Evolutionary conservation across 2,329 filamentous ascomycete species (phyloP), one percentile per base, ranked within the genome.

Genomic region (Curvularia sp.): DNA sequence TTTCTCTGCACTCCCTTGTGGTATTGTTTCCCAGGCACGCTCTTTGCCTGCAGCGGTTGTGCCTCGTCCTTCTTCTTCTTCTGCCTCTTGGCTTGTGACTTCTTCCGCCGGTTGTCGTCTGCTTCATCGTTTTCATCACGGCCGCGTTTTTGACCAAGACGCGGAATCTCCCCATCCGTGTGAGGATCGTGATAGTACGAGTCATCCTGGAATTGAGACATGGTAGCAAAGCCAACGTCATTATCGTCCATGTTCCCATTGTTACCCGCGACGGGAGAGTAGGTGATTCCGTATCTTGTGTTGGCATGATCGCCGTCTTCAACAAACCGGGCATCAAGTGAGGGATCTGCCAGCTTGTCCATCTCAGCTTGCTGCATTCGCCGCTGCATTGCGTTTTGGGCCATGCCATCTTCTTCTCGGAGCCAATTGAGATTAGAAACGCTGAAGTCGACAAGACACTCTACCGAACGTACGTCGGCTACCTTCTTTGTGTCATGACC

Each of bases 401-500:
- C 75, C 62, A 69, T 61, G 66, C 70, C 74, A 32, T 79, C 78
- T 18, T 81, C 76, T 28, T 87, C 87, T 51, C 85, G 84, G 47
- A 98, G 80, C 92, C 93, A 97, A 41, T 84, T 86, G 25, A 96
- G 81, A 74, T 99, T 99, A 52, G 96, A 94, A 39, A 91, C 83
- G 25, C 91, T 88, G 76, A 97, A 97, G 73, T 98, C 93, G 8
- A 98, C 92, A 21, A 98, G 83, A 23, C 88, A 89, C 75, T 98
- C 94, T 5, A 97, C 87, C 70, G 93, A 97, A 59, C 95, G 88
- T 50, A 91, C 89, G 77, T 99, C 95, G 2, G 95, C 94, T 48
- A 98, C 88, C 32, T 90, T 89, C 53, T 88, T 90, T 0, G 95
- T 99, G 66, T 98, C 93, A 69, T 97, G 93, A 0, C 95, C 95